Evolutionary conservation across 306 rosid species (phyloP).

Genomic region (Biancaea sappan): DNA sequence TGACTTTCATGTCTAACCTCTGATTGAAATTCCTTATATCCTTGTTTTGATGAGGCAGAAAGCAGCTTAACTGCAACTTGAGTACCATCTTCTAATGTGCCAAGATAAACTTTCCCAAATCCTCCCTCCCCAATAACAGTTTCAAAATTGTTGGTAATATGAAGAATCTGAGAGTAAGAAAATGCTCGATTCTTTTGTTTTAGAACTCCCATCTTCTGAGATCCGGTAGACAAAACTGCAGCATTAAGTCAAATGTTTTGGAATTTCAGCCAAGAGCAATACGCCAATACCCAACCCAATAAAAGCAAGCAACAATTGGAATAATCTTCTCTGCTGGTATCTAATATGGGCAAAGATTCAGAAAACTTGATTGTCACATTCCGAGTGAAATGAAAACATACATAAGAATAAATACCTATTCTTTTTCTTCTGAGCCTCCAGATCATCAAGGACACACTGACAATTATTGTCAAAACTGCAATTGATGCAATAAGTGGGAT

Average conservation of each 20-base stretch:
- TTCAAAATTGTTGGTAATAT: constrained; percentile 8
- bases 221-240: neutral
- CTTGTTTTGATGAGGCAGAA: constrained; percentile 27
- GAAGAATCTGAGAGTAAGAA: neutral
- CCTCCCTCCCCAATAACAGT: constrained; percentile 39
- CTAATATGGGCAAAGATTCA: neutral
- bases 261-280: neutral
- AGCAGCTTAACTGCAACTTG: neutral
- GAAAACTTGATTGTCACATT: neutral
- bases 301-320: neutral
- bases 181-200: neutral
- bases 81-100: neutral
- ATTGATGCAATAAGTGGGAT: constrained; percentile 33
- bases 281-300: neutral
- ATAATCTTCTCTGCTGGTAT: too few relatives aligned
- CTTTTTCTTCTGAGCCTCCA: constrained; percentile 8
- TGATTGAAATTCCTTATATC: constrained; percentile 28
- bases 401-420: neutral
- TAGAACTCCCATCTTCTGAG: neutral
- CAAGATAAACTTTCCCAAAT: constrained; percentile 38
- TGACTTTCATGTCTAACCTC: neutral
- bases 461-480: constrained; percentile 8
- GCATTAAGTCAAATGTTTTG: neutral
- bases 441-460: neutral
- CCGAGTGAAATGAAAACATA: neutral